Base-by-base conservation (phyloP, 257 asterid genomes). In the Asclepias syriaca region DNA sequence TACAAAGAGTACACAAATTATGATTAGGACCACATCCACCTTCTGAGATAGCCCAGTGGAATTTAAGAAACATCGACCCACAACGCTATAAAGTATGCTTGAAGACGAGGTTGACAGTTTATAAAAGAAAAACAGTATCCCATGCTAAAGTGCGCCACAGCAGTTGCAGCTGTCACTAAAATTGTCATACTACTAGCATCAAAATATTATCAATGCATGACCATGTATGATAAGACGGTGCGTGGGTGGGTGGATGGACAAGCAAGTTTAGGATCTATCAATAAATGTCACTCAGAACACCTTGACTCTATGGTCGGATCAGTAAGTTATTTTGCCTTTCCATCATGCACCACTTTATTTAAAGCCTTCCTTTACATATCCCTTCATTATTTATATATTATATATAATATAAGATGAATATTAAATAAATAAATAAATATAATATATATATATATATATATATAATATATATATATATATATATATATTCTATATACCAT, bases 1-100 rank as follows among this genome's bases (percentile, higher is more conserved):
- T 21, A 34, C 58, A 40, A 73, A 75, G 80, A 75, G 71, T 73
- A 55, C 73, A 70, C 73, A 69, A 65, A 63, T 74, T 61, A 53
- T 67, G 74, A 75, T 53, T 32, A 72, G 83, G 83, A 75, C 83
- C 83, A 79, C 83, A 34, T 43, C 34, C 68, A 12, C 63, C 71
- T 60, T 11, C 14, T 24, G 65, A 48, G 34, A 75, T 3, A 70
- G 78, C 49, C 76, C 73, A 79, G 53, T 68, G 43, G 69, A 79
- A 72, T 75, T 75, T 71, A 79, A 75, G 77, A 71, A 61, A 46
- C 77, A 29, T 45, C 72, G 72, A 32, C 78, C 83, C 83, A 72
- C 80, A 14, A 11, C 73, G 55, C 73, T 7, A 73, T 69, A 68
- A 67, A 78, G 75, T 32, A 59, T 74, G 75, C 51, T 70, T 65